phyloP scores from a whole-genome alignment of 805 yeast species.

The Lipomyces mesembrius region DNA sequence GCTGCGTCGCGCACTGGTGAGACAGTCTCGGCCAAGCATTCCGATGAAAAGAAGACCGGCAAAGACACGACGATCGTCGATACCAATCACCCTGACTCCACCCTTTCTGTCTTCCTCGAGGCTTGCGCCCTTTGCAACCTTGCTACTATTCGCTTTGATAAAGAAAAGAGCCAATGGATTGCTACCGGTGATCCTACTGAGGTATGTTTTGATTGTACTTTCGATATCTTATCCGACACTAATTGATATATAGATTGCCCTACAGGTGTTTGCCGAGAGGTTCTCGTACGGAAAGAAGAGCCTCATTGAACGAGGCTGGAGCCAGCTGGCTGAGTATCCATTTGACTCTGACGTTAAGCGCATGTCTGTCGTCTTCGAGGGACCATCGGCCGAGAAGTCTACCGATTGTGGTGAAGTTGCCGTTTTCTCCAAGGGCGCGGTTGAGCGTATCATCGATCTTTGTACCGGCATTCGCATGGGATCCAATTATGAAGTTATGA shows the following conservation, averaged over 20 bases:
- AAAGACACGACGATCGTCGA: not conserved
- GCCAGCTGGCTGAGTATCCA: slow-evolving; percentile 68
- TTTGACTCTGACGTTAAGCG: slow-evolving; percentile 76
- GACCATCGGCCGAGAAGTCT: slow-evolving; percentile 38
- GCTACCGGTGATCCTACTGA: slow-evolving; percentile 92
- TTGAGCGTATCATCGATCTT: slow-evolving; percentile 64
- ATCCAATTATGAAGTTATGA: slow-evolving; percentile 42
- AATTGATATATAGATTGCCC: slow-evolving; percentile 56
- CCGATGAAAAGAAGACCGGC: not conserved
- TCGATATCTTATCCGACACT: not conserved
- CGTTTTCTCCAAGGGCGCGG: slow-evolving; percentile 73
- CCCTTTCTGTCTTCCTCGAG: slow-evolving; percentile 54
- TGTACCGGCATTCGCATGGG: slow-evolving; percentile 51
- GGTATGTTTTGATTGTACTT: slow-evolving; percentile 7
- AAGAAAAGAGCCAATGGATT: slow-evolving; percentile 62
- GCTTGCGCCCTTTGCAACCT: slow-evolving; percentile 81
- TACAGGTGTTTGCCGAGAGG: slow-evolving; percentile 74
- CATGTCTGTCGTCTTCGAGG: slow-evolving; percentile 66
- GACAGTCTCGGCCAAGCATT: not conserved
- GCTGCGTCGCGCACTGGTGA: slow-evolving; percentile 34
- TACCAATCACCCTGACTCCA: slow-evolving; percentile 2
- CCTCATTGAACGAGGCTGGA: slow-evolving; percentile 49
- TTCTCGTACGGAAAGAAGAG: slow-evolving; percentile 54
- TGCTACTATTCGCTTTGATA: slow-evolving; percentile 62
- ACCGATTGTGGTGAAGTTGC: slow-evolving; percentile 24